Evolutionary conservation across 2,329 filamentous ascomycete genomes (phyloP), one percentile per base, ranked within the genome.

Genomic region (Apiospora aurea): DNA sequence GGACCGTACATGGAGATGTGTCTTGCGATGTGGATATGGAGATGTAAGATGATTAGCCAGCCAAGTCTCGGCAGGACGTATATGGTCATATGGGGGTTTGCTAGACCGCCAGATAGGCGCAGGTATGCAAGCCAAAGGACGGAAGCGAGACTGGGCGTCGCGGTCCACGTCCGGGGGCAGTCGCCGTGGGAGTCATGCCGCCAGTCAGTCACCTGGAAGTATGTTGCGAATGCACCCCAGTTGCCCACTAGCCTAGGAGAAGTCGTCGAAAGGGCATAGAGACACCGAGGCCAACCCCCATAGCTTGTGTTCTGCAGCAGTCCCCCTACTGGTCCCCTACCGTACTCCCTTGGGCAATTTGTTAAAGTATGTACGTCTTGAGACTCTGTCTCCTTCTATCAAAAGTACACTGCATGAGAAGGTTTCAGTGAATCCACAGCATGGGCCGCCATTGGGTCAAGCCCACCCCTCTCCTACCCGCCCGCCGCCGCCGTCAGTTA

Each of bases 41-140:
- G 18, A 64, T 64, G 57, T 64, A 64, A 64, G 34, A 64, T 64
- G 34, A 64, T 64, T 64, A 41, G 57, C 57, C 57, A 38, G 57
- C 29, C 29, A 64, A 41, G 53, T 26, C 53, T 34, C 4, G 53
- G 53, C 53, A 61, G 57, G 18, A 41, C 57, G 8, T 64, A 18
- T 21, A 70, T 70, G 46, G 67, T 51, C 69, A 70, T 61, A n/a
- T 41, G 38, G 69, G 38, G 5, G 29, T 41, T 26, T 69, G 70
- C 70, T 49, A 71, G 70, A 71, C 70, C 70, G 70, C 70, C 66
- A 71, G 64, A 69, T 68, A 71, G 70, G 70, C 70, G 43, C 70
- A 71, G 66, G 66, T 53, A 47, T 57, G 47, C 70, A 57, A 41
- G 70, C 41, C 24, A 38, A 47, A 44, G 29, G 24, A 61, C 38